Percentiles rank a stretch among this genome's conserved stretches.
These are phyloP conservation scores for Penicillium robsamsonii DNA, from an alignment of 495 filamentous ascomycete genomes.

Conservation along the genomic window DNA sequence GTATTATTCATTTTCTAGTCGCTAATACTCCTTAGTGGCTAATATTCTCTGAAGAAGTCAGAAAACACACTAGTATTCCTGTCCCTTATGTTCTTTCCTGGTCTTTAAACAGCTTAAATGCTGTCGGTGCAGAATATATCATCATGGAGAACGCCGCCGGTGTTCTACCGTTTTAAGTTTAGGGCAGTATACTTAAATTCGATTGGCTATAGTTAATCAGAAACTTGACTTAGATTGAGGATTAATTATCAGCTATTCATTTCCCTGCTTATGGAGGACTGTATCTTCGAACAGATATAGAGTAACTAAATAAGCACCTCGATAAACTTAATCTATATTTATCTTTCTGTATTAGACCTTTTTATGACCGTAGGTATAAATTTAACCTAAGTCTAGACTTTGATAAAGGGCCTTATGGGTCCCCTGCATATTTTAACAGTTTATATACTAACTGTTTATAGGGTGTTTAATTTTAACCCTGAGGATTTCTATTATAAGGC, in stretches of 20 bases:
- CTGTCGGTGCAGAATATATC: constrained; percentile 37
- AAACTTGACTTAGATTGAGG: constrained; percentile 28
- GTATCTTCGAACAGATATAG: constrained; percentile 25
- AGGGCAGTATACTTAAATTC: constrained; percentile 23
- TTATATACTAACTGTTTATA: constrained; percentile 15
- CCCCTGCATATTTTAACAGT: constrained; percentile 1
- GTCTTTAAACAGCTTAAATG: constrained; percentile 30
- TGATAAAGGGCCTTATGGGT: constrained; percentile 30
- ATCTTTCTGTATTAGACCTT: constrained; percentile 28
- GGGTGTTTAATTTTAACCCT: constrained; percentile 23
- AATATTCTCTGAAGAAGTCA: constrained; percentile 20
- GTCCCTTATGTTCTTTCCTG: constrained; percentile 34
- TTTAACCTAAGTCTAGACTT: constrained; percentile 10
- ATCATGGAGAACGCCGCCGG: constrained; percentile 41
- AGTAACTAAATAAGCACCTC: constrained; percentile 10
- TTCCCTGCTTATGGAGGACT: constrained; percentile 37
- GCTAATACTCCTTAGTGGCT: constrained; percentile 10
- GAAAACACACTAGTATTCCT: constrained; percentile 30
- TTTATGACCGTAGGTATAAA: constrained; percentile 21
- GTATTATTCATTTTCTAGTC: too few relatives aligned
- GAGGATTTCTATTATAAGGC: constrained; percentile 23
- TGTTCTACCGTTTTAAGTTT: constrained; percentile 31
- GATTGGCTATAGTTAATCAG: constrained; percentile 32
- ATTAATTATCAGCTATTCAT: constrained; percentile 22
- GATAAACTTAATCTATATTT: constrained; percentile 21